Evolutionary conservation across 176 grass and related monocot genomes (phyloP), one percentile per base, ranked within the genome.

Genomic region (Ampelocalamus luodianensis): DNA sequence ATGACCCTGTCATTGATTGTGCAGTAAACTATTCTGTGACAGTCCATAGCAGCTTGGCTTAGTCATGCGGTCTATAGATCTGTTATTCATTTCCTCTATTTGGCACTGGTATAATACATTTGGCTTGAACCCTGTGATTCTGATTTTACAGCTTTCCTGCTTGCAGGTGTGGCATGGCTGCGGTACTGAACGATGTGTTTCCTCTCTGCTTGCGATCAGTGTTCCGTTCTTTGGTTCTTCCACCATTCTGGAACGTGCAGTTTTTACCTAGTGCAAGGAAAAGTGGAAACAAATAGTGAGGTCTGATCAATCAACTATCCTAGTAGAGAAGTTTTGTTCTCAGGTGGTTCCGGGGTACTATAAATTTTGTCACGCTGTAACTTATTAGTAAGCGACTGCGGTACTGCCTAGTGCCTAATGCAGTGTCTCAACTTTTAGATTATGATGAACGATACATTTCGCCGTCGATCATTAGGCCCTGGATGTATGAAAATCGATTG

Each of bases 161-260:
- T 69, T 89, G 61, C 71, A 81, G 71, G 42, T 80, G 14, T 71
- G 50, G 68, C 13, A 5, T 77, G 51, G 51, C 72, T 63, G 20
- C 18, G 12, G 17, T 16, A 60, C 42, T 22, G 51, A 63, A 38
- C 34, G 22, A 50, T 2, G 3, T 50, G 26, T 43, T 46, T 53
- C 14, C 10, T 43, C 24, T 38, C 17, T 55, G 6, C 9, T 59
- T 62, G 36, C 22, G n/a, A 59, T n/a, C 5, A 17, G 10, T 16
- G 29, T 20, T 18, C 49, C 14, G 18, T 76, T 69, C 3, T 18
- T 58, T 29, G 16, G 17, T 75, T 68, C 4, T 20, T 60, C 43
- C 0, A 12, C n/a, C n/a, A n/a, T n/a, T n/a, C n/a, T n/a, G n/a
- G n/a, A n/a, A n/a, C n/a, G n/a, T n/a, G n/a, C n/a, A n/a, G n/a